Conservation (phyloP, 2,329 filamentous ascomycete species). For the Venturia effusa region DNA sequence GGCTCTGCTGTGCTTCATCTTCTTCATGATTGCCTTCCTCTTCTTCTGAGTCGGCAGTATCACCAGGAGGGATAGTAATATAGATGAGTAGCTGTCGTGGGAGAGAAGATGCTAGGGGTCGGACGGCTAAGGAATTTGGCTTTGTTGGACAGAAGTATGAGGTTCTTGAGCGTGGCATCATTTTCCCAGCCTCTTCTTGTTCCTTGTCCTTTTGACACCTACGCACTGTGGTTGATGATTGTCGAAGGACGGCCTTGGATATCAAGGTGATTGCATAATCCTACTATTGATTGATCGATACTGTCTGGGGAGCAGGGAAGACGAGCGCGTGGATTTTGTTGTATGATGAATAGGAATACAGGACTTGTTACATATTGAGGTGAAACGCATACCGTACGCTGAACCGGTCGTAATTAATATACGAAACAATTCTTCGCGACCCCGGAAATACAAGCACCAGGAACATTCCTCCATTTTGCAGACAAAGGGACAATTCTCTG, state of each 20-base stretch:
- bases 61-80: not conserved
- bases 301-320: not conserved
- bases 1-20: constrained; percentile 72
- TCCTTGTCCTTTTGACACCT: not conserved
- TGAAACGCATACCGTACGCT: not conserved
- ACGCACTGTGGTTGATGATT: not conserved
- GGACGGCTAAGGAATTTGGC: not conserved
- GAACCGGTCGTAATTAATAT: not conserved
- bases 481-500: no score
- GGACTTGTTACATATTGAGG: not conserved
- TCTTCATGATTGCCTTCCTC: constrained; percentile 90
- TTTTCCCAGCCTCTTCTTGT: not conserved
- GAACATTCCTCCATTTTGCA: no score
- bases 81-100: not conserved
- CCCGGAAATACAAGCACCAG: no score
- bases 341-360: not conserved
- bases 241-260: not conserved
- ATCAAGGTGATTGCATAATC: not conserved
- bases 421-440: no score
- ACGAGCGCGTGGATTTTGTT: not conserved
- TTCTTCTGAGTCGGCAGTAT: constrained; percentile 57
- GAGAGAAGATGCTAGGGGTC: not conserved
- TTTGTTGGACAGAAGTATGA: not conserved
- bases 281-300: not conserved
- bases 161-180: not conserved